Conservation (phyloP, 2,329 filamentous ascomycete species). For the Achaetomium macrosporum region DNA sequence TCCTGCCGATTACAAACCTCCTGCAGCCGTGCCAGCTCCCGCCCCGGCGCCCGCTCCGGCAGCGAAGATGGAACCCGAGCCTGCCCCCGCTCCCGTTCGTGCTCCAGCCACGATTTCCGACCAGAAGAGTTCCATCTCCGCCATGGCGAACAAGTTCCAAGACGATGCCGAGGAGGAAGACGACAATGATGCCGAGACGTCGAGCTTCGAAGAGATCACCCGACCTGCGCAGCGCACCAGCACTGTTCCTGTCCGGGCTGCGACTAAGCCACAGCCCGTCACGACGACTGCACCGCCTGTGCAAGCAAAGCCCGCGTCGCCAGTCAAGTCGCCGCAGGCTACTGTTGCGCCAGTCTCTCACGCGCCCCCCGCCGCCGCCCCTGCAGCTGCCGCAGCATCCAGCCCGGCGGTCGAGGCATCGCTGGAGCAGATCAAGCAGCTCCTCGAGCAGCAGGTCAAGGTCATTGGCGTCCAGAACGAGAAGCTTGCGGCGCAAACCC, state of each 20-base stretch:
- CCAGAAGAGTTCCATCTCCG: conserved; percentile 80
- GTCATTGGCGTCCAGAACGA: conserved; percentile 70
- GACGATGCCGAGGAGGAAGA: conserved; percentile 59
- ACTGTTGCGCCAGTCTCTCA: conserved; percentile 34
- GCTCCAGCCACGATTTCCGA: conserved; percentile 69
- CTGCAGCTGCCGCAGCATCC: conserved; percentile 28
- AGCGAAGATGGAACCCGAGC: conserved; percentile 50
- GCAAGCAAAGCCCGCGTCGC: conserved; percentile 42
- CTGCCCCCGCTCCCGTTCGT: conserved; percentile 42
- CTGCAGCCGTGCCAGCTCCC: conserved; percentile 34
- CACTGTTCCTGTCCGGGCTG: conserved; percentile 29
- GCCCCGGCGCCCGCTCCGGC: conserved; percentile 37
- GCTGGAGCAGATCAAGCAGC: conserved; percentile 68
- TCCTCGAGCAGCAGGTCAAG: conserved; percentile 71
- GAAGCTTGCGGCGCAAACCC: conserved; percentile 61
- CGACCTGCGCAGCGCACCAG: conserved; percentile 61
- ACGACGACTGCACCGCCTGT: conserved; percentile 12
- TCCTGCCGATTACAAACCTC: conserved; percentile 59
- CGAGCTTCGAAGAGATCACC: conserved; percentile 80
- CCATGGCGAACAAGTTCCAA: conserved; percentile 79
- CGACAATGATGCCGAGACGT: conserved; percentile 56
- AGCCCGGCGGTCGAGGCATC: conserved; percentile 56
- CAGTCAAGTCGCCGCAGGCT: conserved; percentile 32
- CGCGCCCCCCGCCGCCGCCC: conserved; percentile 27
- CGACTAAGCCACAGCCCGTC: conserved; percentile 11